Evolutionary conservation across 371 early-diverging fungal genomes (phyloP), one percentile per base, ranked within the genome.

Genomic region (Massospora cicadina): DNA sequence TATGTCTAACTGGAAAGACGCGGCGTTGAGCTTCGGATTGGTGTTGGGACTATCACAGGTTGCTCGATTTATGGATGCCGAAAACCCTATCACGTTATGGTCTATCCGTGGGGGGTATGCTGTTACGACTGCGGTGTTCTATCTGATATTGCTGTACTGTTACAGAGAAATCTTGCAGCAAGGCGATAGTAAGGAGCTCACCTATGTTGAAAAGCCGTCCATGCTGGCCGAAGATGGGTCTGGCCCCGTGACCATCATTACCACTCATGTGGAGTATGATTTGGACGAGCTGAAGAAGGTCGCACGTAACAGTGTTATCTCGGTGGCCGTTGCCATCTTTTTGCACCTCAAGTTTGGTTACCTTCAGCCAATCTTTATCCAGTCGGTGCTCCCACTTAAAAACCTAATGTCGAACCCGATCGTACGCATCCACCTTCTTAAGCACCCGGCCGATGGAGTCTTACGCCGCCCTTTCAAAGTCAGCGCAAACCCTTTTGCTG

Each of bases 331-430:
- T 67, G 83, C 91, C 72, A 76, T 77, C 55, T 78, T 86, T 60
- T 82, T 93, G 78, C 88, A 93, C 76, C 86, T 83, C 75, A 82
- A 90, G 73, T 91, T 85, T 73, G 86, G 88, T 57, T 90, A 90
- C 68, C 81, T 87, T 65, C 90, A 92, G 67, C 95, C 95, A 27
- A 74, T 95, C 55, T 76, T 92, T 59, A 77, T 93, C 74, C 95
- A 95, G 78, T 82, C 86, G 23, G 77, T 93, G 67, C 68, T 92
- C 61, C 90, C 90, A 3, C 66, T 90, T 71, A 82, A 86, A 76
- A 85, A 84, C 71, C 69, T 89, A 55, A 69, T 80, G 66, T 76
- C 77, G 60, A 80, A 79, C 74, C 88, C 83, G 72, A 75, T 85
- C 26, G 84, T 90, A 66, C 78, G 82, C 72, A 82, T 95, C 70